phyloP scores from a whole-genome alignment of 331 rosid genomes.

The Malus hybrid region DNA sequence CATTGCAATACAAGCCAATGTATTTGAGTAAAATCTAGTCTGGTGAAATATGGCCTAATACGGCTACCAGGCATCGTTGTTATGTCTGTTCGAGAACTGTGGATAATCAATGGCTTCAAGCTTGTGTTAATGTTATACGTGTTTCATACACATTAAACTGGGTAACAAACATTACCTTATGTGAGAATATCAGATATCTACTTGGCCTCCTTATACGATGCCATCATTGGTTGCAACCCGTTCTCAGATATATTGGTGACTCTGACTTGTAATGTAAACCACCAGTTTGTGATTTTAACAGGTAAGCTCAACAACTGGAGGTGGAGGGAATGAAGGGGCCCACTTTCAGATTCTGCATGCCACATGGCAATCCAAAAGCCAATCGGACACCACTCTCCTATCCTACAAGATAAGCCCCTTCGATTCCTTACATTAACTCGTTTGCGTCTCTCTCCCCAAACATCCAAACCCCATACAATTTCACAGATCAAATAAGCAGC shows the following conservation, averaged over 20 bases:
- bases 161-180: neutral
- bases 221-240: neutral
- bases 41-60: neutral
- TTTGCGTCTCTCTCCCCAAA: constrained; percentile 4
- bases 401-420: constrained; percentile 60
- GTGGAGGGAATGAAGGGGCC: constrained; percentile 5
- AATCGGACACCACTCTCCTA: constrained; percentile 34
- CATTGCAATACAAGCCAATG: neutral
- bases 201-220: neutral
- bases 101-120: no score
- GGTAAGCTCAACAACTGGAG: constrained; percentile 34
- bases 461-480: neutral
- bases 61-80: neutral
- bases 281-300: constrained; percentile 40
- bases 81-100: no score
- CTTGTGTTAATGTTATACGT: neutral
- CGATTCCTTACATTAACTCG: constrained; percentile 14
- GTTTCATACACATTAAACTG: neutral
- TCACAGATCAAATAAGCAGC: neutral
- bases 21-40: neutral
- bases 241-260: constrained; percentile 11
- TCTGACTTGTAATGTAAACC: constrained; percentile 31
- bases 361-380: constrained; percentile 54
- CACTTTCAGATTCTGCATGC: constrained; percentile 42
- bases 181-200: neutral